These are phyloP conservation scores for Candolleomyces eurysporus DNA, from an alignment of 768 basidiomycete species.

Conservation along the genomic window DNA sequence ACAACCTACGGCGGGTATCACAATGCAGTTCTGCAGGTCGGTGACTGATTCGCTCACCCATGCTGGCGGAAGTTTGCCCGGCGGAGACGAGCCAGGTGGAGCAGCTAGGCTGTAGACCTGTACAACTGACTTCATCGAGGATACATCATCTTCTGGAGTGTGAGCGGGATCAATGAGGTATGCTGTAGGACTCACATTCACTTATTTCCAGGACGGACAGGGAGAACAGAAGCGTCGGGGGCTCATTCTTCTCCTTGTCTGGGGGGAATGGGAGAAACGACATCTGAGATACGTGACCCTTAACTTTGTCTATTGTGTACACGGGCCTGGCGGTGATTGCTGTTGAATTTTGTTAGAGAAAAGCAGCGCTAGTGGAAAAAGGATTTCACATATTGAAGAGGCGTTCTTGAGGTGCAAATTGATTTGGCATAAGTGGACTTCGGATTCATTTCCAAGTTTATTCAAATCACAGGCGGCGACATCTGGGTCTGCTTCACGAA, in stretches of 20 bases:
- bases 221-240: not conserved
- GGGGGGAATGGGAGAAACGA: constrained; percentile 6
- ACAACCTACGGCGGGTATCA: not conserved
- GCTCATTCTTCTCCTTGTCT: not conserved
- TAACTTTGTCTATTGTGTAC: constrained; percentile 4
- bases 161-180: not conserved
- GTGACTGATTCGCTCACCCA: not conserved
- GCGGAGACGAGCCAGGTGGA: not conserved
- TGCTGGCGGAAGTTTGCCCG: not conserved
- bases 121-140: not conserved
- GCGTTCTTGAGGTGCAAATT: not conserved
- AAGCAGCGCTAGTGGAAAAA: not conserved
- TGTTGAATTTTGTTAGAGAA: not conserved
- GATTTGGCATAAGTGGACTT: not conserved
- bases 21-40: not conserved
- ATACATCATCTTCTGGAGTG: not conserved
- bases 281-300: constrained; percentile 1
- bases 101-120: not conserved
- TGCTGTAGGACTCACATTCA: constrained; percentile 1
- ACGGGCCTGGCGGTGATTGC: not conserved
- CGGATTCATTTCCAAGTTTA: not conserved
- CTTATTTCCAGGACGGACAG: constrained; percentile 1
- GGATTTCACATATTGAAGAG: not conserved
- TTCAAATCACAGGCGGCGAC: not conserved
- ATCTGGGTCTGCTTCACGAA: not conserved